Evolutionary conservation across 2,329 filamentous ascomycete genomes (phyloP).

Genomic region (Neopestalotiopsis sp.): DNA sequence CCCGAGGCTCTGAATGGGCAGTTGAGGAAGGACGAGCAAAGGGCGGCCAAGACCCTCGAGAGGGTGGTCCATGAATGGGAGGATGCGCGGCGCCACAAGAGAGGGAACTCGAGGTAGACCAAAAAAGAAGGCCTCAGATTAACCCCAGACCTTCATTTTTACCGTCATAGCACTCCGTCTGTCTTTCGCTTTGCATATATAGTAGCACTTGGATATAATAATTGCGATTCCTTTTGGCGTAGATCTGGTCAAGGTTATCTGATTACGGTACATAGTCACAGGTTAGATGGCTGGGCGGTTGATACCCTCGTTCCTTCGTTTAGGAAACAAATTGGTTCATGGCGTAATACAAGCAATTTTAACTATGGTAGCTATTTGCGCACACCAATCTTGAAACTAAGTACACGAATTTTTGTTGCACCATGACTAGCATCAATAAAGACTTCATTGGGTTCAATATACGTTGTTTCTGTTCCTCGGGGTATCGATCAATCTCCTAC

Average conservation of each 20-base stretch:
- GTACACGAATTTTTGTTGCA: not conserved
- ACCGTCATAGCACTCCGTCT: not conserved
- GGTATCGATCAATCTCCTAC: not conserved
- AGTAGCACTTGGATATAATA: not conserved
- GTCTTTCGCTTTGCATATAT: slow-evolving; percentile 1
- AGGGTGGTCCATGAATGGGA: slow-evolving; percentile 57
- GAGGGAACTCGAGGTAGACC: slow-evolving; percentile 15
- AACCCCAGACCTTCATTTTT: not conserved
- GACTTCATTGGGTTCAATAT: not conserved
- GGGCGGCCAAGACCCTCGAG: slow-evolving; percentile 60
- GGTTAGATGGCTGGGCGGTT: slow-evolving; percentile 18
- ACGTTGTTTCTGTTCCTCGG: not conserved
- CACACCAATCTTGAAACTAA: not conserved
- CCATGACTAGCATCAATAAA: not conserved
- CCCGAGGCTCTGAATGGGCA: slow-evolving; percentile 66
- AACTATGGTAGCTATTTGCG: not conserved
- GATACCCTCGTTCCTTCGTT: slow-evolving; percentile 17
- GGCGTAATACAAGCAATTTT: not conserved
- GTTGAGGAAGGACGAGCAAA: slow-evolving; percentile 64
- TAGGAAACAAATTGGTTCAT: not conserved
- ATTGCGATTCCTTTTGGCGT: not conserved
- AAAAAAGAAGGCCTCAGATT: not conserved
- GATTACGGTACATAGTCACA: not conserved
- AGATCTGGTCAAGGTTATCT: slow-evolving; percentile 1
- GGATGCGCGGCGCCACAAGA: slow-evolving; percentile 40